These are phyloP conservation scores for Ustilago nuda DNA, from an alignment of 1,284 basidiomycete species.

Conservation along the genomic window DNA sequence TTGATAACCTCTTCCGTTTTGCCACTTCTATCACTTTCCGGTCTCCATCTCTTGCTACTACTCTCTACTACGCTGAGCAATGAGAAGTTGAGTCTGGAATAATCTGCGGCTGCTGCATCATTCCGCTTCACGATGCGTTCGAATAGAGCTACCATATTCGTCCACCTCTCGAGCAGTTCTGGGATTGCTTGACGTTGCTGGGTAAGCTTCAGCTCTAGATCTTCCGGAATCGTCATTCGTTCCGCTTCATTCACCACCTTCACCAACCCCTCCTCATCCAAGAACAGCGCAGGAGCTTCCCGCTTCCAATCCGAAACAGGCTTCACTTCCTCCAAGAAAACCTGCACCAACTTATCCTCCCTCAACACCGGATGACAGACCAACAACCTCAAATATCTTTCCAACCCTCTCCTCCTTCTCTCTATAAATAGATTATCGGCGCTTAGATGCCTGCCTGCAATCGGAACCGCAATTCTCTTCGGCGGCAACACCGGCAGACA, in stretches of 20 bases:
- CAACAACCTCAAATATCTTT: conserved; percentile 47
- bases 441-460: conserved; percentile 46
- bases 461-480: conserved; percentile 50
- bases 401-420: conserved; percentile 40
- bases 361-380: conserved; percentile 45
- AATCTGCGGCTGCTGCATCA: conserved; percentile 52
- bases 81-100: conserved; percentile 49
- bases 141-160: conserved; percentile 44
- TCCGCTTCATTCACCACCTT: conserved; percentile 47
- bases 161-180: conserved; percentile 47
- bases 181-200: conserved; percentile 48
- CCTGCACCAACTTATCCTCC: conserved; percentile 45
- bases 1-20: conserved; percentile 38
- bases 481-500: conserved; percentile 54
- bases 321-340: conserved; percentile 46
- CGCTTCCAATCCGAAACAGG: conserved; percentile 43
- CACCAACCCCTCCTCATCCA: conserved; percentile 46
- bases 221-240: conserved; percentile 49
- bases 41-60: conserved; percentile 42
- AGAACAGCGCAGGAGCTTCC: conserved; percentile 43
- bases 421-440: conserved; percentile 53
- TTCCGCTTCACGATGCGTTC: conserved; percentile 50
- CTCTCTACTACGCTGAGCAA: conserved; percentile 44
- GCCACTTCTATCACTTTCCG: conserved; percentile 36
- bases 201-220: conserved; percentile 43